Evolutionary conservation across 306 rosid species (phyloP).

Genomic region (Glycine tomentella): DNA sequence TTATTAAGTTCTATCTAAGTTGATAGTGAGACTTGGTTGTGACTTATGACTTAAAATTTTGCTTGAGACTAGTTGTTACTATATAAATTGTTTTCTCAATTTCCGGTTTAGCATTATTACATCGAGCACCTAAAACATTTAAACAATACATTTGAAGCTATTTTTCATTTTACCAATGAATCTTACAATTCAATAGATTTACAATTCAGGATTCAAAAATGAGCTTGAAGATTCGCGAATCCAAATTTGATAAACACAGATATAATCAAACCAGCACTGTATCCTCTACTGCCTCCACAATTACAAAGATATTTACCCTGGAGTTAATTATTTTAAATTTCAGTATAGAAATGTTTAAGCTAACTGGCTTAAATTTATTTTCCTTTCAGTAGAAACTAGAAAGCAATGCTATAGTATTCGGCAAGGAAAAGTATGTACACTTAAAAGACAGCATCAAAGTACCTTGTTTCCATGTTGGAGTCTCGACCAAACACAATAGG

Average conservation of each 20-base stretch:
- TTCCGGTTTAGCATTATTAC: neutral
- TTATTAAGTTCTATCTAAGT: neutral
- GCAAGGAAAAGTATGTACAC: neutral
- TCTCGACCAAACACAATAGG: constrained; percentile 96
- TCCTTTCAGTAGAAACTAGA: neutral
- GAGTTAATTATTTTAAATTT: constrained; percentile 26
- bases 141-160: neutral
- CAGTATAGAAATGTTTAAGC: constrained; percentile 10
- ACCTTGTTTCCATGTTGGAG: constrained; percentile 94
- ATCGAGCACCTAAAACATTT: neutral
- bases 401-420: constrained; percentile 6
- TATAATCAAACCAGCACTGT: neutral
- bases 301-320: neutral
- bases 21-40: neutral
- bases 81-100: neutral
- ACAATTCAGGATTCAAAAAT: neutral
- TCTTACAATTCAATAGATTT: neutral
- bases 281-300: constrained; percentile 26
- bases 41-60: neutral
- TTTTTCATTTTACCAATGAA: neutral
- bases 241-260: neutral
- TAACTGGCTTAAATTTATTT: neutral
- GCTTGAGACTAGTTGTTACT: neutral
- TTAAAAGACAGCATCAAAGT: constrained; percentile 36
- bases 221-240: neutral